These are phyloP conservation scores for Starmerella powellii DNA, from an alignment of 805 yeast species.

Conservation along the genomic window DNA sequence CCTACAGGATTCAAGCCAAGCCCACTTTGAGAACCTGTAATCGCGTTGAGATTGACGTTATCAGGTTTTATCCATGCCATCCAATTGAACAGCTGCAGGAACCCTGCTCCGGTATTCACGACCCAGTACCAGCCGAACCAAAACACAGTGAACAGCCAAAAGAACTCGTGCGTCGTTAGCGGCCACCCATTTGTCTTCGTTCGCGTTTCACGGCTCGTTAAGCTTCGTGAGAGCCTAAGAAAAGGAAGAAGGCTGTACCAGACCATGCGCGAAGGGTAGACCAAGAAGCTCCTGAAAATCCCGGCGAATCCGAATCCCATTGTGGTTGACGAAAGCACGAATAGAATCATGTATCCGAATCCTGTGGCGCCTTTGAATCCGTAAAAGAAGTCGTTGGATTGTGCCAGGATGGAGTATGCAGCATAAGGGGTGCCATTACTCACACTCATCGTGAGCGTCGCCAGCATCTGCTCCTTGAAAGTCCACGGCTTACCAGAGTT, in stretches of 20 bases:
- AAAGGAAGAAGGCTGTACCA: constrained; percentile 46
- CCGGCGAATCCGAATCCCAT: constrained; percentile 61
- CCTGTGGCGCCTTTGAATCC: constrained; percentile 26
- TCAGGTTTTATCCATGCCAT: constrained; percentile 43
- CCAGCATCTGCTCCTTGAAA: constrained; percentile 53
- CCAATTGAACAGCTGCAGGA: constrained; percentile 52
- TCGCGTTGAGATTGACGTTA: constrained; percentile 45
- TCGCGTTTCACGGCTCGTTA: constrained; percentile 33
- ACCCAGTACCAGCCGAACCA: constrained; percentile 33
- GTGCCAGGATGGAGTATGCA: constrained; percentile 26
- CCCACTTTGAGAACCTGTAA: constrained; percentile 42
- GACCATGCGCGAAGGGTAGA: constrained; percentile 40
- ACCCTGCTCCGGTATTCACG: constrained; percentile 53
- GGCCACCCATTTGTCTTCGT: constrained; percentile 47
- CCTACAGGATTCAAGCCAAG: constrained; percentile 41
- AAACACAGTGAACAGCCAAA: constrained; percentile 33
- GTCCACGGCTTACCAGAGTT: constrained; percentile 53
- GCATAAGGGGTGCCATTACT: constrained; percentile 21
- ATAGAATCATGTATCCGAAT: constrained; percentile 43
- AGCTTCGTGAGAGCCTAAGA: constrained; percentile 37
- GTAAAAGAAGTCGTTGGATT: constrained; percentile 25
- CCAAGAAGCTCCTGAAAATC: constrained; percentile 44
- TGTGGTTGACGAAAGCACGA: constrained; percentile 45
- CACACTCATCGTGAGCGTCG: constrained; percentile 33
- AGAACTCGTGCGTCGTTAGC: constrained; percentile 41